A percentile compares a stretch with the other conserved stretches of the same genome.
Conservation (phyloP, 2,329 filamentous ascomycete species). For the Verruconis gallopava region DNA sequence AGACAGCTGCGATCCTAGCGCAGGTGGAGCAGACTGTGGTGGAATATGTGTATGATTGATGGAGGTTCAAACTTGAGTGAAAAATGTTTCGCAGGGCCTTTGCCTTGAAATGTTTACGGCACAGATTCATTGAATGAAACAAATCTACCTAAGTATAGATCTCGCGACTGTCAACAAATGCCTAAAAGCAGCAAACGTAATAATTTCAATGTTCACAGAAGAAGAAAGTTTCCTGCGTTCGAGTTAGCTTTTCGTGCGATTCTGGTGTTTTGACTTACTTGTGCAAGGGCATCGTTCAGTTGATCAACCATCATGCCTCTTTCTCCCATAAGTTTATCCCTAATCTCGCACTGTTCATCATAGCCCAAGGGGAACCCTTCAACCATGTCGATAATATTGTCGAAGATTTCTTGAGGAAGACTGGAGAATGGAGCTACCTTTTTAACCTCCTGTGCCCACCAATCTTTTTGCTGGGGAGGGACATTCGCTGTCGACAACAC, state of each 20-base stretch:
- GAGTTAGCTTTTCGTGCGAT: too few relatives aligned
- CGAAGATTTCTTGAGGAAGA: slow-evolving; percentile 18
- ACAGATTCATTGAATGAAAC: too few relatives aligned
- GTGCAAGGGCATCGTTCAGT: not conserved
- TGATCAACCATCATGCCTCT: slow-evolving; percentile 8
- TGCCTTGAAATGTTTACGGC: too few relatives aligned
- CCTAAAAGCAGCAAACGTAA: too few relatives aligned
- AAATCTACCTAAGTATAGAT: too few relatives aligned
- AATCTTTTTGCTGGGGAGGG: slow-evolving; percentile 37
- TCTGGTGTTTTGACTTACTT: slow-evolving; percentile 1
- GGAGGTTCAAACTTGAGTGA: too few relatives aligned
- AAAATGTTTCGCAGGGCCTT: too few relatives aligned
- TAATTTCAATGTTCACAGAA: slow-evolving; percentile 7
- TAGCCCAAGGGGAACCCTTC: slow-evolving; percentile 18
- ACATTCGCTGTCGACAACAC: slow-evolving; percentile 41
- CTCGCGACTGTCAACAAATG: too few relatives aligned
- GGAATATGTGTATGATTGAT: slow-evolving; percentile 29
- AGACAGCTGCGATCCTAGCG: slow-evolving; percentile 28
- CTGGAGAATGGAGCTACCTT: slow-evolving; percentile 12
- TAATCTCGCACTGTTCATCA: slow-evolving; percentile 17
- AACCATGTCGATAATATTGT: slow-evolving; percentile 16
- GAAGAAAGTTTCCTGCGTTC: slow-evolving; percentile 1
- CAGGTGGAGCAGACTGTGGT: slow-evolving; percentile 30
- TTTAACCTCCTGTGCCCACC: slow-evolving; percentile 19
- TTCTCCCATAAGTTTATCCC: slow-evolving; percentile 21